Base-by-base conservation (phyloP, 2,329 filamentous ascomycete genomes). In the Parafenestella ontariensis region DNA sequence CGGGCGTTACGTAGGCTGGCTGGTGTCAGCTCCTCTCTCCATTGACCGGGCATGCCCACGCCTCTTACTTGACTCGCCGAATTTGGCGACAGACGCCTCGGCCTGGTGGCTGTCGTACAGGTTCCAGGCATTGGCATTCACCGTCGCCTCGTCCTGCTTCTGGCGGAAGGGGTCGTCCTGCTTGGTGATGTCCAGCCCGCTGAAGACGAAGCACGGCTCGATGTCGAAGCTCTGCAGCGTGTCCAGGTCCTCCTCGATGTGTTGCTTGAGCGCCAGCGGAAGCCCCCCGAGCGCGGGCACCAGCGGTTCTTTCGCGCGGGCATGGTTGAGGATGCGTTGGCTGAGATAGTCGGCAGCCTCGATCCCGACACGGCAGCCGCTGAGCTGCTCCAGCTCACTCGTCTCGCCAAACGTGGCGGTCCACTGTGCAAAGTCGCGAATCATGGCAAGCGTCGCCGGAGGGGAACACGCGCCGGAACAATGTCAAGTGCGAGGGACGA, bases 291-390 rank as follows among this genome's bases (percentile, higher is more conserved):
- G 85, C 20, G 95, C 95, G 50, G 92, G 87, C 29, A 98, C 85
- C 29, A 99, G 87, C 37, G 94, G 93, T 76, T 99, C 95, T 71
- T 91, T 89, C 41, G 86, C 88, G 52, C 64, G 66, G 15, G 66
- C 61, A 18, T 69, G 67, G 53, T 70, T 69, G 68, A 96, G 86
- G 62, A 96, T 85, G 55, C 88, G 87, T 45, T 62, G 65, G 74
- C 89, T 85, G 61, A 99, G 85, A 76, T 95, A 98, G 77, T 96
- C 90, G 48, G 90, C 89, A 51, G 94, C 95, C 80, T 97, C 93
- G 69, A 98, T 87, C 61, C 89, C 93, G 67, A 97, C 85, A 49
- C 88, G 85, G 56, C 86, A 86, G 72, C 88, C 89, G 71, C 89
- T 86, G 65, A 97, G 82, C 59, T 90, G 85, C 56, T 87, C 82